Conservation (phyloP, 2,329 filamentous ascomycete species). For the Alternaria alternata region DNA sequence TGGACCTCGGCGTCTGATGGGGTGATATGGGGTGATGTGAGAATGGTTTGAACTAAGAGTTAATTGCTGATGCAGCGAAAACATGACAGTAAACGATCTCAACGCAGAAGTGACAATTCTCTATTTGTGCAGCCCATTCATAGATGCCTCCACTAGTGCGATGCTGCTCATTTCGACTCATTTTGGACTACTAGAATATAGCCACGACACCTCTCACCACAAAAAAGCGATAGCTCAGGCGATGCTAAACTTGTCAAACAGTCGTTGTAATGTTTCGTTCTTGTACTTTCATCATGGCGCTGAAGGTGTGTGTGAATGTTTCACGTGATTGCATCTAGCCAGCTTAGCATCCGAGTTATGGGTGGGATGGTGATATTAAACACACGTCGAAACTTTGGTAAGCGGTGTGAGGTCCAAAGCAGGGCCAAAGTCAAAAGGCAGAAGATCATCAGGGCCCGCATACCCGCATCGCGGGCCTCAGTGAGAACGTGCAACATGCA, state of each 20-base stretch:
- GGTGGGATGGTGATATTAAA: background rate
- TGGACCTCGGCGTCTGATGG: too few species aligned
- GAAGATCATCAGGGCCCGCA: conserved; percentile 14
- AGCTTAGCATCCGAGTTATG: background rate
- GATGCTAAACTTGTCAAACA: background rate
- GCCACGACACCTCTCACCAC: background rate
- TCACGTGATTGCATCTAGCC: background rate
- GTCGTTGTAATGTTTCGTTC: background rate
- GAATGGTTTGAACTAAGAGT: background rate
- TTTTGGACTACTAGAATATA: background rate
- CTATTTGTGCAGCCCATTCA: too few species aligned
- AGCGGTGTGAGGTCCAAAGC: background rate
- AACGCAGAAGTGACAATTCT: background rate
- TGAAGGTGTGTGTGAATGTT: background rate
- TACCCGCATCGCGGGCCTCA: background rate
- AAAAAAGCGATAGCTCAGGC: background rate
- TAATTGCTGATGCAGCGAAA: too few species aligned
- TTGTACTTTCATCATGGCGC: too few species aligned
- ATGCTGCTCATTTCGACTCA: too few species aligned
- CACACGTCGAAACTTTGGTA: background rate
- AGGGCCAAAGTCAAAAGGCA: conserved; percentile 7
- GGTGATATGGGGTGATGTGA: too few species aligned
- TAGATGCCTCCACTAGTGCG: too few species aligned
- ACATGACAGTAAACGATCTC: background rate
- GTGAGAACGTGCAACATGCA: conserved; percentile 1